phyloP scores from a whole-genome alignment of 106 monocot species.

The Agapanthus africanus region DNA sequence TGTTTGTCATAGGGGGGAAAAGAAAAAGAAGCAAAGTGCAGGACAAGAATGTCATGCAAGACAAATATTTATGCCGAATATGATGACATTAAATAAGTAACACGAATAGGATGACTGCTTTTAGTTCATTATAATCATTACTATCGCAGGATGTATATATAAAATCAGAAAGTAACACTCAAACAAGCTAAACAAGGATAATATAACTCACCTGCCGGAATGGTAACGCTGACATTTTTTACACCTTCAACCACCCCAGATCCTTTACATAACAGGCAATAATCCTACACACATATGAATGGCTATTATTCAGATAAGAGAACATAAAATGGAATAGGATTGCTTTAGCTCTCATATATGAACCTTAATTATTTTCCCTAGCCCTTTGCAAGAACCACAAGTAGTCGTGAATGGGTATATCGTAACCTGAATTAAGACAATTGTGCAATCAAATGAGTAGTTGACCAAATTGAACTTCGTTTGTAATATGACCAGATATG shows the following conservation, averaged over 20 bases:
- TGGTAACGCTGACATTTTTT: slow-evolving; percentile 62
- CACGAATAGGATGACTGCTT: background rate
- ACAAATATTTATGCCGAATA: background rate
- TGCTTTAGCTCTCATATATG: background rate
- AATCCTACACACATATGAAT: slow-evolving; percentile 35
- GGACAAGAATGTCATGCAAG: background rate
- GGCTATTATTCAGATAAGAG: background rate
- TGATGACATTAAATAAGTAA: background rate
- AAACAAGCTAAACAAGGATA: too few species aligned
- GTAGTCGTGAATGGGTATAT: slow-evolving; percentile 76
- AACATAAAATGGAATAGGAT: background rate
- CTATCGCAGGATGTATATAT: background rate
- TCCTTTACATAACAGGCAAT: slow-evolving; percentile 62
- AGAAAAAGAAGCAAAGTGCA: background rate
- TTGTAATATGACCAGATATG: background rate
- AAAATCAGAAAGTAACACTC: background rate
- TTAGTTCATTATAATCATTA: background rate
- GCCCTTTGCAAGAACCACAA: slow-evolving; percentile 73
- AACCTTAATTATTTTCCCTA: slow-evolving; percentile 84
- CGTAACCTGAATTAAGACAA: slow-evolving; percentile 53
- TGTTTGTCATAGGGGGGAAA: background rate
- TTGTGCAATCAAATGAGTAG: slow-evolving; percentile 6
- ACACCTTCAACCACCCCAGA: slow-evolving; percentile 64
- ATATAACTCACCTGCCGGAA: slow-evolving; percentile 69
- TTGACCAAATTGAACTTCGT: background rate